A percentile compares a stretch with the other conserved stretches of the same genome.
Conservation (phyloP, 352 stramenopile genomes). For the Phytophthora macrochlamydospora region DNA sequence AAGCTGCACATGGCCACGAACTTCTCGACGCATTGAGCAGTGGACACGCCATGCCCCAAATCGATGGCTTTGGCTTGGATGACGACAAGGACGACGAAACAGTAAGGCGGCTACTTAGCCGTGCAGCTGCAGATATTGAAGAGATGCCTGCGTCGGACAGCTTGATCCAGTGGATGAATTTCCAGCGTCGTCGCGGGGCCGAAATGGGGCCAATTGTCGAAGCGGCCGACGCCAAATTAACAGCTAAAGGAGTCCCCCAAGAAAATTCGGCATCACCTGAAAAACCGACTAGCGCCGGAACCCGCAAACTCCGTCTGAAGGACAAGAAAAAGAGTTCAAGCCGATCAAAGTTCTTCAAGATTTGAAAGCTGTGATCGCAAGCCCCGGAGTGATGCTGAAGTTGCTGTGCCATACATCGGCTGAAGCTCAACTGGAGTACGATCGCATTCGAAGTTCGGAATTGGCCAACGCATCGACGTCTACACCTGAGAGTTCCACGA, state of each 20-base stretch:
- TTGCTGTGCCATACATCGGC: constrained; percentile 65
- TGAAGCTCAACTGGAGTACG: constrained; percentile 58
- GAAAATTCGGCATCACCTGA: not conserved
- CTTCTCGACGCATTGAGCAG: constrained; percentile 63
- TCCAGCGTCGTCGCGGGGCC: constrained; percentile 53
- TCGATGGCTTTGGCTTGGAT: constrained; percentile 47
- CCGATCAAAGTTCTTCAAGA: constrained; percentile 73
- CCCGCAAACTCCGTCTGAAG: constrained; percentile 40
- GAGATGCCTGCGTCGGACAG: constrained; percentile 57
- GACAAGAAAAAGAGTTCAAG: constrained; percentile 77
- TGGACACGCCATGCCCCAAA: constrained; percentile 53
- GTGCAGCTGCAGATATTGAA: constrained; percentile 43
- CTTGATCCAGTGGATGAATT: constrained; percentile 75
- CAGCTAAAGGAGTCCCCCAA: not conserved
- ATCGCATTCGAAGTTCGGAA: constrained; percentile 52
- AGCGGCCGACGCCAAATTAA: not conserved
- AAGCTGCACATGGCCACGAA: constrained; percentile 56
- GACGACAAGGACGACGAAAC: constrained; percentile 50
- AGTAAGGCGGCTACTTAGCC: constrained; percentile 33
- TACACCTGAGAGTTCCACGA: constrained; percentile 55
- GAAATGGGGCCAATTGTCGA: constrained; percentile 32
- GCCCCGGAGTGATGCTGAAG: constrained; percentile 73
- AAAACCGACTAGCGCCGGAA: constrained; percentile 18
- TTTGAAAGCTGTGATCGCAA: constrained; percentile 52
- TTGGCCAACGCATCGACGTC: constrained; percentile 24